Base-by-base conservation (phyloP, 73 alveolate genomes). In the Paramecium sonneborni region DNA sequence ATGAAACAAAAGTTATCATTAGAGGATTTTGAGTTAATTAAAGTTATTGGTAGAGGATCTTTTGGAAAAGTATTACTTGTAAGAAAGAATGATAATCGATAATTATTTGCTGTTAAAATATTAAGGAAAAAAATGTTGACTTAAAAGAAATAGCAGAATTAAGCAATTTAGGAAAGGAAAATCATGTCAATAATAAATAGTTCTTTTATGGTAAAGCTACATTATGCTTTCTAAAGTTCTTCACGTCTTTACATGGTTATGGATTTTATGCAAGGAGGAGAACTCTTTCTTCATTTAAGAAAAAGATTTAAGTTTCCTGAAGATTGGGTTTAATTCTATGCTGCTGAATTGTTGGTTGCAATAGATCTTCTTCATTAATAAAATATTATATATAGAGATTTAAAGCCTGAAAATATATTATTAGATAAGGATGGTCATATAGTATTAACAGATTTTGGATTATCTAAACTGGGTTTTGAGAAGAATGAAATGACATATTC, bases 41-140 rank as follows among this genome's bases (percentile, higher is more conserved):
- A 97, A 95, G 98, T 98, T n/a, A 93, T 97, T 34, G 99, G 99
- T 8, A 68, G 97, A 76, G 99, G 99, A 1, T 88, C 99, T 2
- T 97, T 97, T 79, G 99, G 99, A 30, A 97, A 97, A 92, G 99
- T 97, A 15, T 92, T 96, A 86, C 85, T 97, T 26, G 99, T 95
- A 1, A 84, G 93, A 84, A 94, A 95, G 87, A 88, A 92, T 70
- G 97, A 95, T 37, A 44, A n/a, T 26, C 58, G 46, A 34, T 44
- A 38, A 43, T 52, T 84, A 24, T 84, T 44, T 43, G 92, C 92
- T 1, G 69, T 84, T 39, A 84, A 84, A 46, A 44, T 84, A 8
- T 84, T 84, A 67, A 84, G 69, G 24, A 84, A 84, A 46, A 41
- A 24, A n/a, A 21, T 44, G 41, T 30, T 84, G 41, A 24, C 24